Evolutionary conservation across 2,329 filamentous ascomycete species (phyloP), one percentile per base, ranked within the genome.

Genomic region (Rugonectria rugulosa): DNA sequence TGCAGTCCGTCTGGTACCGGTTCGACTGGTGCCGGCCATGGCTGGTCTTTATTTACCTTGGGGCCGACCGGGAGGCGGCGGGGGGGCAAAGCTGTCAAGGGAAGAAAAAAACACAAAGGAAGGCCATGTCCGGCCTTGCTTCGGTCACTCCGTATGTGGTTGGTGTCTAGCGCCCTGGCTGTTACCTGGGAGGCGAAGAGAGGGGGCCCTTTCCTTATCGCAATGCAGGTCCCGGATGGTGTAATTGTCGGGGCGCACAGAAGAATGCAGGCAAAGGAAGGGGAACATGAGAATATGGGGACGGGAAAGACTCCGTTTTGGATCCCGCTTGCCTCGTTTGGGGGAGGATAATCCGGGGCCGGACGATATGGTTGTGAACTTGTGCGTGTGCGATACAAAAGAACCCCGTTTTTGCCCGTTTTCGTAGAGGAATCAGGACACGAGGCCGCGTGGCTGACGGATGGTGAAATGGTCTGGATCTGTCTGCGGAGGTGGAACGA

Each of bases 201-300:
- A n/a, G 14, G 42, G 47, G 42, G 29, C 29, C 32, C 53, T 42
- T 47, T 29, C 53, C 42, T 36, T 56, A 51, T 56, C 53, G 46
- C 40, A 32, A 56, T 56, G 29, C 34, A 41, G 21, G 31, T 31
- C 36, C 41, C 31, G 41, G 17, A 56, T 49, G 53, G 46, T 50
- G 53, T 45, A 50, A 46, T 45, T n/a, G n/a, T n/a, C n/a, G n/a
- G n/a, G n/a, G n/a, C n/a, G n/a, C n/a, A n/a, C n/a, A n/a, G n/a
- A n/a, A n/a, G n/a, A n/a, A n/a, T n/a, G n/a, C n/a, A n/a, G n/a
- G n/a, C n/a, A n/a, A n/a, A n/a, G n/a, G n/a, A n/a, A n/a, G 27
- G 23, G 45, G 42, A 32, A 37, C 34, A 47, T 37, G 20, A 31
- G 44, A 29, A 38, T 12, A 41, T 21, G 11, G 21, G 20, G 27